Base-by-base conservation (phyloP, 192 early-diverging fungal genomes). In the Podila epicladia region DNA sequence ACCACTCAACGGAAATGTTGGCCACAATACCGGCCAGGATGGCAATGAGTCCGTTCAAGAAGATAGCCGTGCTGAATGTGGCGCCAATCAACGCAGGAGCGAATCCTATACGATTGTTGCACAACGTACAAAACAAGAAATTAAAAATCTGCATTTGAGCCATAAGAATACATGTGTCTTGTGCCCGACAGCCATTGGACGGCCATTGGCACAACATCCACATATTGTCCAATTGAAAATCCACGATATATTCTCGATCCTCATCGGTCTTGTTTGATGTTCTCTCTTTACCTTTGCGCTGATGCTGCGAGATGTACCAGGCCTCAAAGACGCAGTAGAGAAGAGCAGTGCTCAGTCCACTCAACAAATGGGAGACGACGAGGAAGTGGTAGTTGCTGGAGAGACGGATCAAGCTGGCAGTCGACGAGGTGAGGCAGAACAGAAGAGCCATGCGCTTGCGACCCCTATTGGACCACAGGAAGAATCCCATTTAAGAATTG, bases 11-110 rank as follows among this genome's bases (percentile, higher is more conserved):
- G 5, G 86, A 61, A 6, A 80, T 64, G 78, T 95, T 91, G 49
- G 93, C 92, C 6, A 94, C 50, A 11, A 95, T 35, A 20, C 92
- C 91, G 37, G 84, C 78, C 53, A 87, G 48, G 50, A 95, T 93
- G 8, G 94, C 94, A 3, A 93, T 89, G 37, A 92, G 48, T 9
- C 92, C 89, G 72, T 95, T 95, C 8, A 90, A 64, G 59, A 93
- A 93, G 9, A 88, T 92, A 26, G 89, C 82, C 20, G 79, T 84
- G 5, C 90, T 85, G 70, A 95, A 95, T 13, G 90, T 93, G 24
- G 82, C 84, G 11, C 89, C 84, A 19, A 94, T 84, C 58, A 86
- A 71, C 7, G 64, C 63, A 3, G 85, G 76, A 1, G 84, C 71
- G 62, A 92, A 93, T 26, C 90, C 89, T 88, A 15, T 17, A 17